These are phyloP conservation scores for Solanum dulcamara DNA, from an alignment of 257 asterid species.

Conservation along the genomic window DNA sequence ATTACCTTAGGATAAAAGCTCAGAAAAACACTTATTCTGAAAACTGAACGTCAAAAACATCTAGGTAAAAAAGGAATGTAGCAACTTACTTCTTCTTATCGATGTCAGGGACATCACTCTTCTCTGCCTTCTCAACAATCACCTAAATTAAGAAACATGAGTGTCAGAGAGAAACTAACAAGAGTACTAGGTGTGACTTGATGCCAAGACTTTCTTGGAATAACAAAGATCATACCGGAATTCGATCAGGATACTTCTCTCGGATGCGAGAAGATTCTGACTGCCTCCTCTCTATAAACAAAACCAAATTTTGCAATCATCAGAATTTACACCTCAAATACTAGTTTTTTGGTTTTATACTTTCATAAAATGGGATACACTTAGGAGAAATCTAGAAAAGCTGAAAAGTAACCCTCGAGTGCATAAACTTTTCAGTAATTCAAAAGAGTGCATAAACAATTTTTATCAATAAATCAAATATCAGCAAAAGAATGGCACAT, in stretches of 20 bases:
- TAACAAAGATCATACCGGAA: constrained; percentile 40
- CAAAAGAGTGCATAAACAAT: not conserved
- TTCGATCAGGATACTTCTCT: constrained; percentile 64
- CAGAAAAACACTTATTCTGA: not conserved
- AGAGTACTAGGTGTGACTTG: not conserved
- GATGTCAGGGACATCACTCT: constrained; percentile 58
- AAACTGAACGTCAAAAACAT: not conserved
- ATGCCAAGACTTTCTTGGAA: not conserved
- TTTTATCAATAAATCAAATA: not conserved
- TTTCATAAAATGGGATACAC: not conserved
- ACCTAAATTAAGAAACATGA: constrained; percentile 28
- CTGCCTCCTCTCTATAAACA: constrained; percentile 44
- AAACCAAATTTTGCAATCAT: not conserved
- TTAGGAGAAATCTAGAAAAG: not conserved
- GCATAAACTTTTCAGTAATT: not conserved
- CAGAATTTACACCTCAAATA: not conserved
- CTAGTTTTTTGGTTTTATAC: not conserved
- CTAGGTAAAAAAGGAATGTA: not conserved
- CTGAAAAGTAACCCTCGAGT: not conserved
- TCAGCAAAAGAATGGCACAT: not conserved
- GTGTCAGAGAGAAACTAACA: not conserved
- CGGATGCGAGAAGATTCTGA: constrained; percentile 48
- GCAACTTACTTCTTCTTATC: constrained; percentile 72
- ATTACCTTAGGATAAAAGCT: not conserved
- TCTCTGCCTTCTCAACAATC: constrained; percentile 72